Evolutionary conservation across 768 basidiomycete genomes (phyloP).

Genomic region (Cystobasidium tubakii): DNA sequence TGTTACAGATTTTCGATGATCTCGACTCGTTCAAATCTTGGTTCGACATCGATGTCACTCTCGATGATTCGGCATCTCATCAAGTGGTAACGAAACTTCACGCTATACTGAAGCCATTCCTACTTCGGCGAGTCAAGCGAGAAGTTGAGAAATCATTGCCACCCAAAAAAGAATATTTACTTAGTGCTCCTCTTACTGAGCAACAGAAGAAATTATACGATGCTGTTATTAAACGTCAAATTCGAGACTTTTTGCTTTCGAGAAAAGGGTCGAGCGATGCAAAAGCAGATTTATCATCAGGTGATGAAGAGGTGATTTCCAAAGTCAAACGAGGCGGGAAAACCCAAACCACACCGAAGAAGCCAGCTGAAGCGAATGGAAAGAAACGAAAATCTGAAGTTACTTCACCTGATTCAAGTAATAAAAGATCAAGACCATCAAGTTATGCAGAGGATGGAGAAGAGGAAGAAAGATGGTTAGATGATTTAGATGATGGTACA

Average conservation of each 20-base stretch:
- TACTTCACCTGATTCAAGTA: constrained; percentile 18
- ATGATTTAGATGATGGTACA: constrained; percentile 24
- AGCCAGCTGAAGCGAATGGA: constrained; percentile 46
- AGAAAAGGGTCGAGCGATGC: constrained; percentile 50
- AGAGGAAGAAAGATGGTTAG: constrained; percentile 51
- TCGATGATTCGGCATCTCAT: constrained; percentile 3
- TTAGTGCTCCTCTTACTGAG: constrained; percentile 80
- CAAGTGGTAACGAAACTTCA: constrained; percentile 43
- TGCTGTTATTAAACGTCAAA: constrained; percentile 63
- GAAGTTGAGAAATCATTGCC: constrained; percentile 88
- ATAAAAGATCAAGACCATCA: constrained; percentile 50
- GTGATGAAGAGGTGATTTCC: constrained; percentile 4
- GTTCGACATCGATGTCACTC: constrained; percentile 29
- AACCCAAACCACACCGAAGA: neutral
- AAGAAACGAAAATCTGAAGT: constrained; percentile 46
- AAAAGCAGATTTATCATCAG: neutral
- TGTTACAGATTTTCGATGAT: constrained; percentile 32
- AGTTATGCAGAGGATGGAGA: constrained; percentile 56
- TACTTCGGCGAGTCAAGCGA: constrained; percentile 79
- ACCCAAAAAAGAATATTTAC: constrained; percentile 62
- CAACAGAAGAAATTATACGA: constrained; percentile 81
- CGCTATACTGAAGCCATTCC: constrained; percentile 87
- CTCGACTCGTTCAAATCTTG: constrained; percentile 36
- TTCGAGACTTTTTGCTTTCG: constrained; percentile 55
- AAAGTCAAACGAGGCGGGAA: neutral